Percentiles rank a stretch among this genome's conserved stretches.
These are phyloP conservation scores for Spathaspora sp. DNA, from an alignment of 1,139 yeast genomes.

Conservation along the genomic window DNA sequence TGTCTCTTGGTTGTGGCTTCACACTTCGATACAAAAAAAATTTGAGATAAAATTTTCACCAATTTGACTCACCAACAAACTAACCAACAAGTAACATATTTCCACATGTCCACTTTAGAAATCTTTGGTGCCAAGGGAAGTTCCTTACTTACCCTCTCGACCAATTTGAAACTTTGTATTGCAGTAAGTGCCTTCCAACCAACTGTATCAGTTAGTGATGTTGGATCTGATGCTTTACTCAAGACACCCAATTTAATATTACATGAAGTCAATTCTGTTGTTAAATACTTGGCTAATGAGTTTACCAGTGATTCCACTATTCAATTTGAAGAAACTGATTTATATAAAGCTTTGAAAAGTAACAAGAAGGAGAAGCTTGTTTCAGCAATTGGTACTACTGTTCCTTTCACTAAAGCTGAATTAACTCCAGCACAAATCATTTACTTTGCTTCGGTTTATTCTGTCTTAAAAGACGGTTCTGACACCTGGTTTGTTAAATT, in stretches of 20 bases:
- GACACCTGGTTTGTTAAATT: slow-evolving; percentile 47
- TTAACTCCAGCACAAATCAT: slow-evolving; percentile 44
- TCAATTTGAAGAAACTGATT: slow-evolving; percentile 30
- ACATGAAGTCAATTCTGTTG: slow-evolving; percentile 80
- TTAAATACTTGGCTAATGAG: slow-evolving; percentile 60
- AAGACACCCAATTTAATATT: slow-evolving; percentile 47
- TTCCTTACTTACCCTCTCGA: slow-evolving; percentile 42
- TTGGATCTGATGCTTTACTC: slow-evolving; percentile 29
- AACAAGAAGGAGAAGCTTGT: slow-evolving; percentile 25
- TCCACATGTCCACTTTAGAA: slow-evolving; percentile 22
- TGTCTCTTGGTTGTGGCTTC: neutral
- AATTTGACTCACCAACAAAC: neutral
- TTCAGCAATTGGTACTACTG: slow-evolving; percentile 11
- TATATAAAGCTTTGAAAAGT: slow-evolving; percentile 32
- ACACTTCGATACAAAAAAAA: slow-evolving; percentile 5
- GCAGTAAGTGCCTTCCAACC: slow-evolving; percentile 44
- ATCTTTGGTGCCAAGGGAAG: slow-evolving; percentile 45
- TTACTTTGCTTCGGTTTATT: slow-evolving; percentile 45
- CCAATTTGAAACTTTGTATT: slow-evolving; percentile 60
- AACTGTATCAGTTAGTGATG: slow-evolving; percentile 27
- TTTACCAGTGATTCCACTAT: slow-evolving; percentile 30
- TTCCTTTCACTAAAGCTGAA: slow-evolving; percentile 19
- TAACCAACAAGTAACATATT: neutral
- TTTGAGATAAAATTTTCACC: slow-evolving; percentile 6
- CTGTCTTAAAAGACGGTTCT: slow-evolving; percentile 22